These are phyloP conservation scores for Piloderma croceum DNA, from an alignment of 768 basidiomycete species.

Conservation along the genomic window DNA sequence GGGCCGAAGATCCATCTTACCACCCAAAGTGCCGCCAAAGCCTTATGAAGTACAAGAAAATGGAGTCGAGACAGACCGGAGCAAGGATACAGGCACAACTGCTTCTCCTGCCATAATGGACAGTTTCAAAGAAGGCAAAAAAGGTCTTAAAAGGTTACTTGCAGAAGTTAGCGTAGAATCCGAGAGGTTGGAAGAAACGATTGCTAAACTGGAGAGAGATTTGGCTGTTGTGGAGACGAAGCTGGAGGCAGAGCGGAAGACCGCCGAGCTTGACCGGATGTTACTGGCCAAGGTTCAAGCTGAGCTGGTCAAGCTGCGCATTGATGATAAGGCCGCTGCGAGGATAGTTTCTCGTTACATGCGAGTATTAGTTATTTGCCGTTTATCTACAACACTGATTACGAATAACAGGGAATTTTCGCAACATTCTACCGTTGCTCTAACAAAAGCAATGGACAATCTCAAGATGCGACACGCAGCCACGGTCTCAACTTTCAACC, in stretches of 20 bases:
- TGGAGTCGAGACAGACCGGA: neutral
- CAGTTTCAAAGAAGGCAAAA: slow-evolving; percentile 44
- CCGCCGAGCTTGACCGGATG: slow-evolving; percentile 35
- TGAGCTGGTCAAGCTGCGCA: slow-evolving; percentile 48
- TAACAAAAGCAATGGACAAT: slow-evolving; percentile 55
- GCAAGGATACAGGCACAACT: slow-evolving; percentile 1
- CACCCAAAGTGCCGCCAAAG: slow-evolving; percentile 3
- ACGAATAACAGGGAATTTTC: slow-evolving; percentile 65
- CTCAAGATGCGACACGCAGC: slow-evolving; percentile 60
- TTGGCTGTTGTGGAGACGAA: slow-evolving; percentile 37
- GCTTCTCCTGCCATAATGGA: slow-evolving; percentile 24
- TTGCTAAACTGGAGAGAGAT: slow-evolving; percentile 37
- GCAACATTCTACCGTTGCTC: slow-evolving; percentile 60
- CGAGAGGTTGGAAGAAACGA: slow-evolving; percentile 39
- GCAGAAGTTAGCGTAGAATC: slow-evolving; percentile 45
- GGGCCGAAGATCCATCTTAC: slow-evolving; percentile 27
- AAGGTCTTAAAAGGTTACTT: slow-evolving; percentile 42
- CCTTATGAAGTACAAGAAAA: no score
- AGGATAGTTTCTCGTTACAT: slow-evolving; percentile 85
- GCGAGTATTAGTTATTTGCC: slow-evolving; percentile 37
- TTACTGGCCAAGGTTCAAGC: slow-evolving; percentile 42
- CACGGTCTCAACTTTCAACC: slow-evolving; percentile 50
- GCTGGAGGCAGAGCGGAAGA: slow-evolving; percentile 41
- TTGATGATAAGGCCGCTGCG: slow-evolving; percentile 71
- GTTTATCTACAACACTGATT: no score